These are phyloP conservation scores for Eucalyptus camaldulensis DNA, from an alignment of 345 rosid genomes.

Conservation along the genomic window DNA sequence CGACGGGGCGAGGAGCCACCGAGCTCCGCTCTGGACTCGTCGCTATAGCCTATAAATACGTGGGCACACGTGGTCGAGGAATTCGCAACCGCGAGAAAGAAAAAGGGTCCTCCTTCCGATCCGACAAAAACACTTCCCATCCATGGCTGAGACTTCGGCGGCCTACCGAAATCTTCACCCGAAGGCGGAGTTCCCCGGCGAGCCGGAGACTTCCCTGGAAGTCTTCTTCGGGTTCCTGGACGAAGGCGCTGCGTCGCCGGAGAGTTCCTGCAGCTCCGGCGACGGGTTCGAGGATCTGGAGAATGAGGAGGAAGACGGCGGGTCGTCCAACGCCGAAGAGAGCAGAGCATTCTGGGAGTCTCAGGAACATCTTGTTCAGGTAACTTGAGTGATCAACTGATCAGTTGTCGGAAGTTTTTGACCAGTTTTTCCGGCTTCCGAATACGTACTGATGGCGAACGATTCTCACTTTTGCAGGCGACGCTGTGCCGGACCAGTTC, in stretches of 20 bases:
- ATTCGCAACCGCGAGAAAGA: neutral
- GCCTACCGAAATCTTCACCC: neutral
- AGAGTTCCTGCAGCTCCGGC: neutral
- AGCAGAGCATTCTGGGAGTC: slow-evolving; percentile 57
- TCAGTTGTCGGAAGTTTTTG: neutral
- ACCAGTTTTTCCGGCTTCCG: neutral
- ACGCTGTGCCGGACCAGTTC: slow-evolving; percentile 52
- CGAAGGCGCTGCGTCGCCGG: slow-evolving; percentile 8
- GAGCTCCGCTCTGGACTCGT: neutral
- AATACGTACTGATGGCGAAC: neutral
- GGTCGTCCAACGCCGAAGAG: slow-evolving; percentile 18
- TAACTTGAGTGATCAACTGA: neutral
- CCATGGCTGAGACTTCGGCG: slow-evolving; percentile 1
- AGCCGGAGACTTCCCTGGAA: slow-evolving; percentile 42
- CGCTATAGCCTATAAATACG: neutral
- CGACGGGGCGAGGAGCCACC: neutral
- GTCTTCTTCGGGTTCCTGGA: slow-evolving; percentile 48
- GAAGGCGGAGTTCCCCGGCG: slow-evolving; percentile 29
- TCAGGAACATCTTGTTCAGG: slow-evolving; percentile 71
- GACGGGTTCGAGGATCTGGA: neutral
- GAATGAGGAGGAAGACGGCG: slow-evolving; percentile 8
- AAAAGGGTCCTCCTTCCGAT: neutral
- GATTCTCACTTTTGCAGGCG: slow-evolving; percentile 22
- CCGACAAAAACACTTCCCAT: neutral
- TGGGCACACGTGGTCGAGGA: neutral